phyloP scores from a whole-genome alignment of 768 basidiomycete species.

The Auricularia heimuer region DNA sequence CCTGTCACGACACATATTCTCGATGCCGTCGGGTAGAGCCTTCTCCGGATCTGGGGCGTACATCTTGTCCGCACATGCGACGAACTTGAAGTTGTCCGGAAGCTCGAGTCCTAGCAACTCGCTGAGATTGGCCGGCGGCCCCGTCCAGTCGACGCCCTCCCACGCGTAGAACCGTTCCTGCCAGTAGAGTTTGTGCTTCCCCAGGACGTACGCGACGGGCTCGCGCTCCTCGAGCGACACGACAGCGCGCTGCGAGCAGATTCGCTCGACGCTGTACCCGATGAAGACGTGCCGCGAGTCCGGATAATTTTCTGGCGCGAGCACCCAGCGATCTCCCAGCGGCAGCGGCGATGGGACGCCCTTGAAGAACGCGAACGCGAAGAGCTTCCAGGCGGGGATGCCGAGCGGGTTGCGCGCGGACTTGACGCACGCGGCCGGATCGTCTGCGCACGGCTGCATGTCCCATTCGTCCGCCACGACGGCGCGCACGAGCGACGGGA shows the following conservation, averaged over 20 bases:
- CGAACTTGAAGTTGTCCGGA: not conserved
- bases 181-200: conserved; percentile 2
- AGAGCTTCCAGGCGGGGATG: conserved; percentile 5
- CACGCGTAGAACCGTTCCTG: not conserved
- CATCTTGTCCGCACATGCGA: not conserved
- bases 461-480: not conserved
- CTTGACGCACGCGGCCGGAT: conserved; percentile 1
- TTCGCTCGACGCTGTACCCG: conserved; percentile 8
- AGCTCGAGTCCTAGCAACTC: not conserved
- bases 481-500: not conserved
- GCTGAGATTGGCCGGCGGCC: not conserved
- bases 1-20: not conserved
- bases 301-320: conserved; percentile 7
- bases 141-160: not conserved
- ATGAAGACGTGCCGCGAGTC: conserved; percentile 2
- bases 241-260: conserved; percentile 4
- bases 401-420: conserved; percentile 2
- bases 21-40: not conserved
- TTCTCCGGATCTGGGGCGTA: not conserved
- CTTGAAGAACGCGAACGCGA: conserved; percentile 2
- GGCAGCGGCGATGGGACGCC: not conserved
- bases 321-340: not conserved
- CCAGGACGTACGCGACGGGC: conserved; percentile 6
- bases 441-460: not conserved
- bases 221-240: not conserved